Evolutionary conservation across 2,329 filamentous ascomycete species (phyloP).

Genomic region (Nothomitra cinnamomea): DNA sequence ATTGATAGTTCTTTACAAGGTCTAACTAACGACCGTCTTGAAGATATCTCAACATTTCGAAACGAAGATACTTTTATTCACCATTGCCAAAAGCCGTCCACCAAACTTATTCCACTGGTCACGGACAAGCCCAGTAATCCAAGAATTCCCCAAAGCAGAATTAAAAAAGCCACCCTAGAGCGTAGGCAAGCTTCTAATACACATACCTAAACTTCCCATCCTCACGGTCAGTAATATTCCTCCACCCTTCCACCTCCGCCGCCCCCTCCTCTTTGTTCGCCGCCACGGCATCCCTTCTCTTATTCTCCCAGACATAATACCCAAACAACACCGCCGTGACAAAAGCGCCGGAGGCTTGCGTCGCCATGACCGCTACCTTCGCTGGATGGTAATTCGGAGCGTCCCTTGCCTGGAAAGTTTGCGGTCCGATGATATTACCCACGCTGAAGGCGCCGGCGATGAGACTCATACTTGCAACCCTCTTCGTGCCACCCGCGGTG

Average conservation of each 20-base stretch:
- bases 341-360: constrained; percentile 17
- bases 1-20: too few species aligned
- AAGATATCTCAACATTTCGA: too few species aligned
- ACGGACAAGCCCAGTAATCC: too few species aligned
- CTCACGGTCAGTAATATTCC: constrained; percentile 37
- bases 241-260: constrained; percentile 27
- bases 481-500: constrained; percentile 34
- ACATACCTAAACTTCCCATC: constrained; percentile 40
- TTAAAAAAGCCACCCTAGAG: too few species aligned
- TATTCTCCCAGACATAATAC: constrained; percentile 33
- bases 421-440: constrained; percentile 39
- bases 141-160: too few species aligned
- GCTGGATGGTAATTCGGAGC: constrained; percentile 35
- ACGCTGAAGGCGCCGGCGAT: constrained; percentile 34
- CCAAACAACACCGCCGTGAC: constrained; percentile 29
- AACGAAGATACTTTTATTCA: too few species aligned
- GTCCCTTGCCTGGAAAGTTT: constrained; percentile 36
- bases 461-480: constrained; percentile 31
- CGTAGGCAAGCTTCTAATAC: constrained; percentile 9
- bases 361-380: constrained; percentile 37
- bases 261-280: constrained; percentile 22
- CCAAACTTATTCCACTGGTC: too few species aligned
- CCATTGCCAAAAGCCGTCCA: too few species aligned
- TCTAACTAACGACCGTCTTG: too few species aligned
- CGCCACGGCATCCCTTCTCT: constrained; percentile 24